Evolutionary conservation across 78 protist species (phyloP), one percentile per base, ranked within the genome.

Genomic region (Tieghemostelium lacteum): DNA sequence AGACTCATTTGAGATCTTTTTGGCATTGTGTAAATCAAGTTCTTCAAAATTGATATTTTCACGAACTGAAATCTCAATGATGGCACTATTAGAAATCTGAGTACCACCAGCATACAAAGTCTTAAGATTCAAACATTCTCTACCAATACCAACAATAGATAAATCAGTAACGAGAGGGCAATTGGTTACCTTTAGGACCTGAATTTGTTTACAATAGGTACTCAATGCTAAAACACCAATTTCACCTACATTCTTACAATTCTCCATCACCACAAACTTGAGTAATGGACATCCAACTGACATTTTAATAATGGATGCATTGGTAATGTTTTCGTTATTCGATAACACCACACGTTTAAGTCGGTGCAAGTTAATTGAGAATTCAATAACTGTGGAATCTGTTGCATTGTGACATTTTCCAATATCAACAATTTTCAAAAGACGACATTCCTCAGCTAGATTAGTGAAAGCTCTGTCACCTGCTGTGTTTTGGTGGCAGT

Each of bases 71-170:
- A 83, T 42, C 45, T 83, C 91, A n/a, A 58, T 60, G 3, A 70
- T 55, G 22, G 52, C 91, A 58, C 42, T 39, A 31, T 83, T 78
- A 0, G 61, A 57, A 5, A 61, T 45, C 14, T 29, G 4, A 10
- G 66, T 58, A 16, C 10, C 29, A 2, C 31, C 31, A 1, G 85
- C 85, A 20, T 22, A 17, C 14, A 74, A 7, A 0, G 17, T 20
- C 39, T 83, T 83, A 0, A 83, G 31, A 0, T 29, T 31, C 7
- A 69, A 17, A 58, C 91, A 83, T 45, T 83, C 91, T 50, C 91
- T 69, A 16, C 91, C 91, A 60, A 83, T 83, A 10, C 91, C 91
- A 31, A 83, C 42, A 4, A 83, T 83, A 0, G 80, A 24, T 16
- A 83, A 29, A 29, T 83, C 91, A 3, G 91, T 69, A 2, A 83